phyloP scores from a whole-genome alignment of 179 eudicot species.

The Heliamphora pulchella region DNA sequence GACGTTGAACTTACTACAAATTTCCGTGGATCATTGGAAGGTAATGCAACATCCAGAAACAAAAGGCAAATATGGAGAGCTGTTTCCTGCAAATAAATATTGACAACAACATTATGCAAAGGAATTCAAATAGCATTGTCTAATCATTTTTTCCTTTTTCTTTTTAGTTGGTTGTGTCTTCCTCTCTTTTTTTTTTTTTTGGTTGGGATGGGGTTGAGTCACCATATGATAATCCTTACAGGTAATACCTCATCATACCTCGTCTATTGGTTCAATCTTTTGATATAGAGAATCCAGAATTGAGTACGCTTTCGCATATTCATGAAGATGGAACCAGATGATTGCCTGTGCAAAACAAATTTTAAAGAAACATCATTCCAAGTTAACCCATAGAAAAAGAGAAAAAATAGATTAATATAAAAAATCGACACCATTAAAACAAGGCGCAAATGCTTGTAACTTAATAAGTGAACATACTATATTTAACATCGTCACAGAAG shows the following conservation, averaged over 20 bases:
- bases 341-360: slow-evolving; percentile 49
- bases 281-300: slow-evolving; percentile 70
- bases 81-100: slow-evolving; percentile 34
- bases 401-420: neutral
- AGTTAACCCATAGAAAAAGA: neutral
- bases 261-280: slow-evolving; percentile 80
- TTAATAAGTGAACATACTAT: slow-evolving; percentile 40
- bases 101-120: neutral
- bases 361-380: slow-evolving; percentile 3
- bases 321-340: slow-evolving; percentile 72
- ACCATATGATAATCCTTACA: neutral
- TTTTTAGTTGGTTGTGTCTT: neutral
- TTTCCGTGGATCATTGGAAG: slow-evolving; percentile 40
- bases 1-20: slow-evolving; percentile 42
- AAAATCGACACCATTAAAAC: neutral
- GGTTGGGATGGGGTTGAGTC: neutral
- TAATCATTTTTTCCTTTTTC: neutral
- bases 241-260: slow-evolving; percentile 36
- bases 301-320: slow-evolving; percentile 62
- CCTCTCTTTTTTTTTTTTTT: neutral
- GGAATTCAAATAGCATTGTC: neutral
- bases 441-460: neutral
- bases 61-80: slow-evolving; percentile 55
- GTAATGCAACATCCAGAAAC: slow-evolving; percentile 53
- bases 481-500: slow-evolving; percentile 59